Evolutionary conservation across 108 stramenopile species (phyloP).

Genomic region (Asterionellopsis glacialis): DNA sequence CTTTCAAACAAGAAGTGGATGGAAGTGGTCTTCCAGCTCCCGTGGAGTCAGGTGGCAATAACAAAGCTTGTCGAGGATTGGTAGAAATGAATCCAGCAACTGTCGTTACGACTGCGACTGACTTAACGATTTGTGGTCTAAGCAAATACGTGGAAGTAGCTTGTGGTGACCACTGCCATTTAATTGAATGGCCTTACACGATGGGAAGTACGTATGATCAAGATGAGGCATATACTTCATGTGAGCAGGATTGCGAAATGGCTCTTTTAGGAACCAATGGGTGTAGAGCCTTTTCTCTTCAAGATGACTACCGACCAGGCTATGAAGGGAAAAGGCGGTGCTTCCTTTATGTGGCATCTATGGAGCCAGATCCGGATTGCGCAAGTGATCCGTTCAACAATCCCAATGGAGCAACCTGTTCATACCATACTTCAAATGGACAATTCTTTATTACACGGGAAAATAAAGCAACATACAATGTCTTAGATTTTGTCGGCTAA

Average conservation of each 20-base stretch:
- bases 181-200: constrained; percentile 15
- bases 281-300: constrained; percentile 15
- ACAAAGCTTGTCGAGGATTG: constrained; percentile 4
- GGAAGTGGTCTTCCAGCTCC: constrained; percentile 7
- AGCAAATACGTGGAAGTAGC: constrained; percentile 7
- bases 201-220: constrained; percentile 10
- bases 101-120: constrained; percentile 1
- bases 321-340: constrained; percentile 8
- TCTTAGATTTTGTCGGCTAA: background rate
- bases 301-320: constrained; percentile 11
- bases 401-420: constrained; percentile 1
- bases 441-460: constrained; percentile 13
- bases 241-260: constrained; percentile 9
- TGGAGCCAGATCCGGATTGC: constrained; percentile 9
- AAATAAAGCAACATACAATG: constrained; percentile 7
- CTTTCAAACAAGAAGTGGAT: constrained; percentile 15
- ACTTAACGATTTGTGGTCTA: constrained; percentile 1
- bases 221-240: constrained; percentile 4
- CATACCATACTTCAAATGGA: constrained; percentile 9
- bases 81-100: constrained; percentile 1
- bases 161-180: constrained; percentile 12
- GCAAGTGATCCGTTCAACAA: constrained; percentile 15
- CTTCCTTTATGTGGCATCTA: constrained; percentile 12
- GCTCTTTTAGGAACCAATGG: background rate
- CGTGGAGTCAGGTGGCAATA: constrained; percentile 9